Conservation (phyloP, 2,329 filamentous ascomycete species). For the Pseudogymnoascus sp. region DNA sequence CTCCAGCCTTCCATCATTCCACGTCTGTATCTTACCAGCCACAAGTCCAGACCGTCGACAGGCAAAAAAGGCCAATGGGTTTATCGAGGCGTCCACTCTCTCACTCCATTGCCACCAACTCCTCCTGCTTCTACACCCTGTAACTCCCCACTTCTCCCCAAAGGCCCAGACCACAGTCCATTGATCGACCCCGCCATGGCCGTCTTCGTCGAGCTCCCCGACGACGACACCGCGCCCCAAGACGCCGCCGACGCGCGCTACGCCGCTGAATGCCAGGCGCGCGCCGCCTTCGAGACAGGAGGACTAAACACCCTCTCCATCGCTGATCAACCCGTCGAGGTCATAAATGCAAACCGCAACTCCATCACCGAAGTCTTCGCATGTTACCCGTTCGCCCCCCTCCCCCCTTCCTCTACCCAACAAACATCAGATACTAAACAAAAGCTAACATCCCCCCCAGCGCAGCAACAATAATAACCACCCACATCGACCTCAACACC, state of each 20-base stretch:
- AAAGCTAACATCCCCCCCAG: neutral
- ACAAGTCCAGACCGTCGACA: neutral
- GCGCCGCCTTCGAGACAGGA: neutral
- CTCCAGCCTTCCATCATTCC: neutral
- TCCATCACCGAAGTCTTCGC: neutral
- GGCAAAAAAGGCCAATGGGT: neutral
- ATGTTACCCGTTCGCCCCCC: neutral
- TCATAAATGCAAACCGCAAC: neutral
- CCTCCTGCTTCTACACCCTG: neutral
- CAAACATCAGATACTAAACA: too few species aligned
- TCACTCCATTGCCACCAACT: neutral
- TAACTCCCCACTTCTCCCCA: neutral
- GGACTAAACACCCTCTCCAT: neutral
- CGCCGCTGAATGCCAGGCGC: neutral
- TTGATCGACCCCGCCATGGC: neutral
- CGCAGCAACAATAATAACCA: constrained; percentile 45
- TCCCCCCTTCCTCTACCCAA: neutral
- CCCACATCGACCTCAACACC: constrained; percentile 76
- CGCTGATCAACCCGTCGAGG: neutral
- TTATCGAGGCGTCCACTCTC: neutral
- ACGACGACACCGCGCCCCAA: neutral
- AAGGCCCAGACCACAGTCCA: neutral
- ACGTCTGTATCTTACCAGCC: neutral
- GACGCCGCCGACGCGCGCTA: neutral
- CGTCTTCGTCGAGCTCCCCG: neutral